These are phyloP conservation scores for Tolypocladium guangdongense DNA, from an alignment of 2,329 filamentous ascomycete genomes.

Conservation along the genomic window DNA sequence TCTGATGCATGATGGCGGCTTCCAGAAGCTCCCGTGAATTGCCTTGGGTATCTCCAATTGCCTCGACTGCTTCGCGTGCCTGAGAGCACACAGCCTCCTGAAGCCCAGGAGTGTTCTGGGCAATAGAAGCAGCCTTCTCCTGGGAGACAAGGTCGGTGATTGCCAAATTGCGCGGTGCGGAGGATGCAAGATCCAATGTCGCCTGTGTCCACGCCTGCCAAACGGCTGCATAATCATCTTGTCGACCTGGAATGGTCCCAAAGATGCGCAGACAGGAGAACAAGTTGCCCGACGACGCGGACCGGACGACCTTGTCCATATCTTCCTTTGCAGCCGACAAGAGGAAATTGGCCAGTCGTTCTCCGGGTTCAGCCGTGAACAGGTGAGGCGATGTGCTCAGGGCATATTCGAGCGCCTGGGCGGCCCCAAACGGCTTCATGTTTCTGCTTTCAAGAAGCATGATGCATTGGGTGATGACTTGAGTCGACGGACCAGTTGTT, in stretches of 20 bases:
- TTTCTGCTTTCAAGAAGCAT: conserved; percentile 37
- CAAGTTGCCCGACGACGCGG: conserved; percentile 57
- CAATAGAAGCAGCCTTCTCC: conserved; percentile 24
- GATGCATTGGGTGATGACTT: conserved; percentile 23
- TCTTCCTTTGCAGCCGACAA: conserved; percentile 41
- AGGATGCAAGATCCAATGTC: conserved; percentile 23
- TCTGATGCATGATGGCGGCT: conserved; percentile 31
- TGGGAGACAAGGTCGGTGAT: conserved; percentile 37
- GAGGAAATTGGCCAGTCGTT: conserved; percentile 31
- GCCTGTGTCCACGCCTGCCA: conserved; percentile 35
- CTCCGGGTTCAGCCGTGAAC: conserved; percentile 21
- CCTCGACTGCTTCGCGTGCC: conserved; percentile 27
- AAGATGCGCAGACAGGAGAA: conserved; percentile 53
- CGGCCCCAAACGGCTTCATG: conserved; percentile 46
- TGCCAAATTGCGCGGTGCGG: conserved; percentile 14
- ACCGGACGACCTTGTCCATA: conserved; percentile 49
- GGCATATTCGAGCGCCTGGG: conserved; percentile 30
- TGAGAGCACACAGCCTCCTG: conserved; percentile 35
- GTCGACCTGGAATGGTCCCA: conserved; percentile 29
- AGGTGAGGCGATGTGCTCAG: conserved; percentile 28
- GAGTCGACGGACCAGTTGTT: conserved; percentile 16
- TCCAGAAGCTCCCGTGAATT: conserved; percentile 34
- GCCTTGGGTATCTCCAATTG: conserved; percentile 11
- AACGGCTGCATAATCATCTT: conserved; percentile 24
- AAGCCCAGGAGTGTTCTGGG: conserved; percentile 26